These are phyloP conservation scores for Juglanconis oblonga DNA, from an alignment of 2,329 filamentous ascomycete species.

Conservation along the genomic window DNA sequence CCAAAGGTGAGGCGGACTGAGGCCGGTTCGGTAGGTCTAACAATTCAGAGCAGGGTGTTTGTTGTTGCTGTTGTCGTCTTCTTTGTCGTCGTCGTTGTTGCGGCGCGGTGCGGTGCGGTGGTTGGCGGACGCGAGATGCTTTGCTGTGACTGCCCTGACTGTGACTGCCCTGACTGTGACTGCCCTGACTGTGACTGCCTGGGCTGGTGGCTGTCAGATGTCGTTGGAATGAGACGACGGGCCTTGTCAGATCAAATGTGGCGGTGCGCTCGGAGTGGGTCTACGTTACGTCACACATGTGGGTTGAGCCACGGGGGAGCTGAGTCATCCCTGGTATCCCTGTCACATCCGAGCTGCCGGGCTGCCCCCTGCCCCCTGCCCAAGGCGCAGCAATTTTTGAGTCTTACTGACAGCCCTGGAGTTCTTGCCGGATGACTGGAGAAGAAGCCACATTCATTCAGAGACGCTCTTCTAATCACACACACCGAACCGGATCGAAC, in stretches of 20 bases:
- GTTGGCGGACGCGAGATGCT: not conserved
- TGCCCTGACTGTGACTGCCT: no score
- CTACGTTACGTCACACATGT: not conserved
- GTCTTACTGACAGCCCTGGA: not conserved
- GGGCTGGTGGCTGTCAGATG: not conserved
- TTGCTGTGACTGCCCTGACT: not conserved
- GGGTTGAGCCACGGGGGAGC: not conserved
- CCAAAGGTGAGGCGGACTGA: not conserved
- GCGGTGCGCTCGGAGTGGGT: not conserved
- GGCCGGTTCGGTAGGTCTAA: not conserved
- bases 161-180: no score
- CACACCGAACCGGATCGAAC: no score
- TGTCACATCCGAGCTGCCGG: no score
- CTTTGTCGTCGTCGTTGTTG: not conserved
- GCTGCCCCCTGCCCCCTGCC: not conserved
- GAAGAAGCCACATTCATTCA: not conserved
- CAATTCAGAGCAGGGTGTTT: not conserved
- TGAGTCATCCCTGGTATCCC: no score
- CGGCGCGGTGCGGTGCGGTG: no score
- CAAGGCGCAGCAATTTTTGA: not conserved
- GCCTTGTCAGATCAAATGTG: not conserved
- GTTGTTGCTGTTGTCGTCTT: not conserved
- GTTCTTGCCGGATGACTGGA: not conserved
- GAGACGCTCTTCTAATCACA: no score
- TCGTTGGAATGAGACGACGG: not conserved